Evolutionary conservation across 2,329 filamentous ascomycete genomes (phyloP), one percentile per base, ranked within the genome.

Genomic region (Thielaviopsis euricoi): DNA sequence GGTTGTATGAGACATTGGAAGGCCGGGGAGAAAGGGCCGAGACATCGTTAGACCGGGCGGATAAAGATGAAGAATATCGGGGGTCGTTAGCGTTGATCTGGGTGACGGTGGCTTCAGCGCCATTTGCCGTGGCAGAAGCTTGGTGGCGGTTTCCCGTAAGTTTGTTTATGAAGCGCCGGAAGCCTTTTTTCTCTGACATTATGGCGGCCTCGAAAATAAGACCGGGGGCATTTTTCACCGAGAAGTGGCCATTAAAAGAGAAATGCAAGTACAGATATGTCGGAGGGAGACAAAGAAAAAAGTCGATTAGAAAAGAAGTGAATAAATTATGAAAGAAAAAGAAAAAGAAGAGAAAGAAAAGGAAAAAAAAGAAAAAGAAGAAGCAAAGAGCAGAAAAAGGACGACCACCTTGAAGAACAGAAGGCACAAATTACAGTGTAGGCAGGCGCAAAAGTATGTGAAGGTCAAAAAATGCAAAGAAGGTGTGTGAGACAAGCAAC

Each of bases 141-240:
- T 48, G 53, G 37, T 26, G 23, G 40, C 40, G 43, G 13, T 43
- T 55, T 17, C 26, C 26, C 15, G 33, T 51, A 17, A 58, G 49
- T 29, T 23, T 53, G 26, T 43, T 51, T 23, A 58, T 49, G 22
- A 58, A 25, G 29, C 53, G 17, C 13, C 43, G 53, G 23, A 58
- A 26, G 22, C 26, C 25, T 46, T 40, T 53, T 51, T 54, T 58
- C n/a, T 53, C 29, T 17, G 57, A 17, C 57, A 58, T 58, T 15
- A 46, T 49, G 37, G 40, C 21, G 22, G 52, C 43, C 19, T 40
- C 40, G 40, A 15, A 48, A 22, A 40, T 29, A 7, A 25, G 10
- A n/a, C n/a, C 21, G 25, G 12, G 53, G 17, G 53, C 53, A 55
- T 55, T 43, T 55, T 40, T n/a, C 17, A 43, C 29, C 5, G 29